A percentile compares a stretch with the other conserved stretches of the same genome.
These are phyloP conservation scores for Malassezia obtusa DNA, from an alignment of 1,284 basidiomycete species.

Conservation along the genomic window DNA sequence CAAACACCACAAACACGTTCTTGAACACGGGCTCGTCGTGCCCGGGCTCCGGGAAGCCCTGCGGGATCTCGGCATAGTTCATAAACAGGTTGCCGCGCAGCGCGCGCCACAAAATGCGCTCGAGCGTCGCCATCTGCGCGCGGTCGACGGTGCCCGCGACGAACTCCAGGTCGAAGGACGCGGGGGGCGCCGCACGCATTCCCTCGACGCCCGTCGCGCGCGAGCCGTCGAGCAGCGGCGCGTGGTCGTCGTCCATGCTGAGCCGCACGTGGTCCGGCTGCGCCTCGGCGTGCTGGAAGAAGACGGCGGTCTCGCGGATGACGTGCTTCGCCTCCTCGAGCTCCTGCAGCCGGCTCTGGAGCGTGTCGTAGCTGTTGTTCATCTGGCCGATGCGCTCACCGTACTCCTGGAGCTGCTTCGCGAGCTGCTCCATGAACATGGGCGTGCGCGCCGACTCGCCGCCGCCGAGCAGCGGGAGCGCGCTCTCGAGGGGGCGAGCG, in stretches of 20 bases:
- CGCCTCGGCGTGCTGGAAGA: slow-evolving; percentile 82
- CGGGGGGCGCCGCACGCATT: slow-evolving; percentile 30
- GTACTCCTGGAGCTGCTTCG: slow-evolving; percentile 74
- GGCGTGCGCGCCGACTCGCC: slow-evolving; percentile 58
- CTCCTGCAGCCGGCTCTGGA: slow-evolving; percentile 77
- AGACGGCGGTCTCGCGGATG: slow-evolving; percentile 85
- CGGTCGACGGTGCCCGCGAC: slow-evolving; percentile 95
- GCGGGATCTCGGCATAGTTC: slow-evolving; percentile 89
- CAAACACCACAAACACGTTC: slow-evolving; percentile 99
- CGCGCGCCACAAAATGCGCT: slow-evolving; percentile 95
- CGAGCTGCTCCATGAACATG: slow-evolving; percentile 86
- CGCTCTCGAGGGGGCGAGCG: slow-evolving; percentile 53
- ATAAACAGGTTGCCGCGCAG: slow-evolving; percentile 97
- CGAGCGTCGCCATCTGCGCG: slow-evolving; percentile 79
- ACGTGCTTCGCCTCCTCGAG: slow-evolving; percentile 83
- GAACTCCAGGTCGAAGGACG: slow-evolving; percentile 68
- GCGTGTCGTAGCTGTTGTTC: slow-evolving; percentile 83
- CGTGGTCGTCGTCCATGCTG: slow-evolving; percentile 67
- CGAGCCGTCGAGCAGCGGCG: slow-evolving; percentile 69
- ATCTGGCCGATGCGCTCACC: slow-evolving; percentile 78
- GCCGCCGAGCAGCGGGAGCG: slow-evolving; percentile 32
- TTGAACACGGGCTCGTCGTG: slow-evolving; percentile 57
- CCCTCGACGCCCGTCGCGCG: slow-evolving; percentile 51
- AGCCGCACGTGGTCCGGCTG: slow-evolving; percentile 68
- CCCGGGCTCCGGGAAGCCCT: slow-evolving; percentile 78